These are phyloP conservation scores for Quercus cerris DNA, from an alignment of 306 rosid genomes.

Conservation along the genomic window DNA sequence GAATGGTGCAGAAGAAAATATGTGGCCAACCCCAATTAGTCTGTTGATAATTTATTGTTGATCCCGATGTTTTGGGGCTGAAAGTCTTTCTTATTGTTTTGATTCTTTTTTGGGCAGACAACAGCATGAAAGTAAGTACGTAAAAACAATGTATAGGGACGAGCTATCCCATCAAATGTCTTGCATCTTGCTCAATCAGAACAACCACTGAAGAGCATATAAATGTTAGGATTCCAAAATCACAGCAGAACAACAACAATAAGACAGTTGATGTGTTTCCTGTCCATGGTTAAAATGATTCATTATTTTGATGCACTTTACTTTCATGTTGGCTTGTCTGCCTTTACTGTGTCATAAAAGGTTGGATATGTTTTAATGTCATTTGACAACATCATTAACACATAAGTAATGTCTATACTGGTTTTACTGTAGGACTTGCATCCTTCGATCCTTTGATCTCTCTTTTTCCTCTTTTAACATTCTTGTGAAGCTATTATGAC, in stretches of 20 bases:
- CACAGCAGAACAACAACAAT: neutral
- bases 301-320: neutral
- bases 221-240: too few relatives aligned
- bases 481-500: conserved; percentile 18
- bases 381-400: neutral
- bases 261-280: neutral
- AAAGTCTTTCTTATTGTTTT: too few relatives aligned
- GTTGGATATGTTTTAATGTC: neutral
- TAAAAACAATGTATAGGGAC: too few relatives aligned
- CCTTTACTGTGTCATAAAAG: neutral
- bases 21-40: too few relatives aligned
- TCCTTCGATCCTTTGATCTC: neutral
- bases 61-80: too few relatives aligned
- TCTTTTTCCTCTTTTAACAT: neutral
- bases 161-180: too few relatives aligned
- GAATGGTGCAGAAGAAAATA: too few relatives aligned
- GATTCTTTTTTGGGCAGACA: too few relatives aligned
- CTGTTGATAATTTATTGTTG: too few relatives aligned
- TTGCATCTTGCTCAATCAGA: too few relatives aligned
- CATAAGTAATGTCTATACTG: conserved; percentile 17
- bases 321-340: neutral
- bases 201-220: too few relatives aligned
- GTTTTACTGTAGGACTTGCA: conserved; percentile 15
- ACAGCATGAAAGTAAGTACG: too few relatives aligned
- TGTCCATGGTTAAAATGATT: neutral